phyloP scores from a whole-genome alignment of 2,329 filamentous ascomycete genomes.

The Chrysoporthe cubensis region DNA sequence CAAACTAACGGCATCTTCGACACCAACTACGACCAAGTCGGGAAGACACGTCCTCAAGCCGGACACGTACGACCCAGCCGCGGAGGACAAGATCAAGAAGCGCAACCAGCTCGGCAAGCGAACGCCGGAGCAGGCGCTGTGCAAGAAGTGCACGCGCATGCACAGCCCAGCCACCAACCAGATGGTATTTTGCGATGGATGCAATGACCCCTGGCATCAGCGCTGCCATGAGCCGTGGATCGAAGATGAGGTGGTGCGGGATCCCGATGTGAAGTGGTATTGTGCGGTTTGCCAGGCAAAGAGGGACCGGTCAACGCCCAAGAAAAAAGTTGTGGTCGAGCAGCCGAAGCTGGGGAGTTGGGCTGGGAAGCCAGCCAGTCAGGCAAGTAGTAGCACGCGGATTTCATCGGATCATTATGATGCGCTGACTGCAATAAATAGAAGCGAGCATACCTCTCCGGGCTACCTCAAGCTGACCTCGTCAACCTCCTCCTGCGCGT shows the following conservation, averaged over 20 bases:
- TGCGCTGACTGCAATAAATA: conserved; percentile 36
- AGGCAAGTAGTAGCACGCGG: conserved; percentile 38
- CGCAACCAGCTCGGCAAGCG: conserved; percentile 58
- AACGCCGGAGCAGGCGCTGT: conserved; percentile 64
- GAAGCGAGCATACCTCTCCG: conserved; percentile 66
- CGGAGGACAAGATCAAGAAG: conserved; percentile 48
- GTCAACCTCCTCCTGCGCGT: conserved; percentile 67
- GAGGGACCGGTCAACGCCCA: conserved; percentile 37
- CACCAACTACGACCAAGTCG: conserved; percentile 73
- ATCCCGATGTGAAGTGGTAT: conserved; percentile 72
- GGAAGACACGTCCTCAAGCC: conserved; percentile 73
- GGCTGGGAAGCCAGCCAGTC: conserved; percentile 42
- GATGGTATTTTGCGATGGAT: conserved; percentile 86
- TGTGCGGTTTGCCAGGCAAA: conserved; percentile 64
- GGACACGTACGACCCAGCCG: conserved; percentile 62
- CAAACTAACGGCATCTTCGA: conserved; percentile 41
- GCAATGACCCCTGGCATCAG: conserved; percentile 80
- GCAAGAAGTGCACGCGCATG: conserved; percentile 73
- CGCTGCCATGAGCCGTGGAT: conserved; percentile 79
- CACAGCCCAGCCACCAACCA: conserved; percentile 74
- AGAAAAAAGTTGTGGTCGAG: conserved; percentile 31
- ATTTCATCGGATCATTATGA: not conserved
- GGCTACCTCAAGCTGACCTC: conserved; percentile 63
- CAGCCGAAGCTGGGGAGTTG: conserved; percentile 35
- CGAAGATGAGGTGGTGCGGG: conserved; percentile 67